These are phyloP conservation scores for Cladosporium cucumerinum DNA, from an alignment of 2,329 filamentous ascomycete genomes.

Conservation along the genomic window DNA sequence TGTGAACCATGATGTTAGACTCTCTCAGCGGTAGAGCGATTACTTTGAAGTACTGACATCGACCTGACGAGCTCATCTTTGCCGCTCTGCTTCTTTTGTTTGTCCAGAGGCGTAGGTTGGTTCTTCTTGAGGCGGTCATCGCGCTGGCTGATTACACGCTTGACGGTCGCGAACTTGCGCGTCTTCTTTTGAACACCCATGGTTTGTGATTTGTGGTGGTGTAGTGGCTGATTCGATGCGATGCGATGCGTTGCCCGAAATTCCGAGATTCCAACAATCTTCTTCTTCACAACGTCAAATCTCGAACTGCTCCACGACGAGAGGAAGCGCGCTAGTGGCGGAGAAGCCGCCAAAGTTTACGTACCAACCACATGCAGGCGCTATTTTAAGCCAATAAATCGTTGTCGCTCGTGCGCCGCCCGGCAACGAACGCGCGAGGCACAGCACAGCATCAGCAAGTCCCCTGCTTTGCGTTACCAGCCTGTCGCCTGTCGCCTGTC, in stretches of 20 bases:
- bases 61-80: constrained; percentile 67
- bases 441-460: background rate
- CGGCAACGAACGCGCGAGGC: no score
- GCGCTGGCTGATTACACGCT: constrained; percentile 76
- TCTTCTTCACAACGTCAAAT: constrained; percentile 6
- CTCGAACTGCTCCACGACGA: background rate
- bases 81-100: constrained; percentile 52
- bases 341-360: background rate
- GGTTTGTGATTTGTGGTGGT: constrained; percentile 7
- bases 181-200: constrained; percentile 92
- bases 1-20: constrained; percentile 14
- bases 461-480: constrained; percentile 9
- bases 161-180: constrained; percentile 83
- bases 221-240: background rate
- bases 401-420: no score
- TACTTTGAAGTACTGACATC: constrained; percentile 48
- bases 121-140: constrained; percentile 84
- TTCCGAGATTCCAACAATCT: background rate
- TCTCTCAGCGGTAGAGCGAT: background rate
- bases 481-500: no score
- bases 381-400: no score
- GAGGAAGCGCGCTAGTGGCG: constrained; percentile 5
- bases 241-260: no score
- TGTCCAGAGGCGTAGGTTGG: constrained; percentile 61
- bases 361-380: no score